Conservation (phyloP, 2,329 filamentous ascomycete species). For the Aspergillus costaricaensis region DNA sequence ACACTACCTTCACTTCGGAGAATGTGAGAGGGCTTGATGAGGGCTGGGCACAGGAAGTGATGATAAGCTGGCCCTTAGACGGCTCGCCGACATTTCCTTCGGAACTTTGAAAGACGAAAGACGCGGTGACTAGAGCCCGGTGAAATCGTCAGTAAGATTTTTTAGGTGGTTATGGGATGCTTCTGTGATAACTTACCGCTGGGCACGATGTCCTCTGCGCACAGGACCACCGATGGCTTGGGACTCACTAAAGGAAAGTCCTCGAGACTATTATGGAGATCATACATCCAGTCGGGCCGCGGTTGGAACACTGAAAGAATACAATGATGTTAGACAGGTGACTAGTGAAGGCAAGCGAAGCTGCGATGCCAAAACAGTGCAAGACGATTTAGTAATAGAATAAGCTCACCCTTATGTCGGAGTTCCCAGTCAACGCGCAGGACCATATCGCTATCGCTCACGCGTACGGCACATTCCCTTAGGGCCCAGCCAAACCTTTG, state of each 20-base stretch:
- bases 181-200: conserved; percentile 39
- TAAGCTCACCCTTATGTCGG: conserved; percentile 37
- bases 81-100: conserved; percentile 63
- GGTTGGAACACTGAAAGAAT: conserved; percentile 36
- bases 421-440: conserved; percentile 61
- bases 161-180: neutral
- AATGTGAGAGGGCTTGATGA: conserved; percentile 51
- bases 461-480: conserved; percentile 53
- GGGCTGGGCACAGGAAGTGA: conserved; percentile 52
- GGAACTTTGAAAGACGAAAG: conserved; percentile 55
- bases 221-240: conserved; percentile 51
- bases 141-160: conserved; percentile 16
- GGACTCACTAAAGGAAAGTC: conserved; percentile 37
- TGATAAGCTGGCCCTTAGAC: conserved; percentile 56
- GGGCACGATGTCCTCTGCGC: conserved; percentile 51
- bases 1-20: conserved; percentile 53
- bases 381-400: neutral
- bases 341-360: neutral
- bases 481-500: conserved; percentile 56
- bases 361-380: neutral
- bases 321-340: conserved; percentile 4
- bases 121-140: conserved; percentile 47
- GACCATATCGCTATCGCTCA: conserved; percentile 51
- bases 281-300: conserved; percentile 42
- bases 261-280: conserved; percentile 52